Evolutionary conservation across 2,329 filamentous ascomycete genomes (phyloP).

Genomic region (Paramyrothecium sp.): DNA sequence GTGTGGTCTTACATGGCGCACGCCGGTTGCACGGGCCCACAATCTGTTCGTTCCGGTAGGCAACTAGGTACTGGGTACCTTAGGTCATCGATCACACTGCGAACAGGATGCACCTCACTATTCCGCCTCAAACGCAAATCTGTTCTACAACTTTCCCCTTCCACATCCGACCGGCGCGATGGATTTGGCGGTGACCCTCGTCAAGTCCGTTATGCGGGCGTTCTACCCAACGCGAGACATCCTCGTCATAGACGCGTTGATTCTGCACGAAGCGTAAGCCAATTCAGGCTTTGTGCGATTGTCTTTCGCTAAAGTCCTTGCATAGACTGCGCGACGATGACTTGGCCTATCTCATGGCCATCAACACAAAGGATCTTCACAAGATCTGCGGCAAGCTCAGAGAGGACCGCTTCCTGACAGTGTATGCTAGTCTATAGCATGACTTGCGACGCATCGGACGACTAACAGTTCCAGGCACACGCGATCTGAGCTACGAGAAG

Average conservation of each 20-base stretch:
- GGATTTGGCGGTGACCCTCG: slow-evolving; percentile 68
- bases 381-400: slow-evolving; percentile 82
- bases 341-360: slow-evolving; percentile 79
- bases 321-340: slow-evolving; percentile 83
- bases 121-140: background rate
- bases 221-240: slow-evolving; percentile 87
- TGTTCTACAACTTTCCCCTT: slow-evolving; percentile 3
- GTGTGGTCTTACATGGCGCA: too few relatives aligned
- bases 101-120: too few relatives aligned
- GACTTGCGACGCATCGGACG: background rate
- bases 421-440: slow-evolving; percentile 50
- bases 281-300: slow-evolving; percentile 1
- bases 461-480: slow-evolving; percentile 41
- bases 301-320: slow-evolving; percentile 68
- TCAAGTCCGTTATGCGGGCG: slow-evolving; percentile 81
- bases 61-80: too few relatives aligned
- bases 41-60: too few relatives aligned
- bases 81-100: too few relatives aligned
- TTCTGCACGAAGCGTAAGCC: slow-evolving; percentile 75
- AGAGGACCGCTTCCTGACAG: slow-evolving; percentile 81
- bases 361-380: slow-evolving; percentile 89
- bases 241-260: slow-evolving; percentile 80
- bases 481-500: slow-evolving; percentile 73
- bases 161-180: slow-evolving; percentile 25
- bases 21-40: too few relatives aligned